These are phyloP conservation scores for Annulohypoxylon nitens DNA, from an alignment of 495 filamentous ascomycete species.

Conservation along the genomic window DNA sequence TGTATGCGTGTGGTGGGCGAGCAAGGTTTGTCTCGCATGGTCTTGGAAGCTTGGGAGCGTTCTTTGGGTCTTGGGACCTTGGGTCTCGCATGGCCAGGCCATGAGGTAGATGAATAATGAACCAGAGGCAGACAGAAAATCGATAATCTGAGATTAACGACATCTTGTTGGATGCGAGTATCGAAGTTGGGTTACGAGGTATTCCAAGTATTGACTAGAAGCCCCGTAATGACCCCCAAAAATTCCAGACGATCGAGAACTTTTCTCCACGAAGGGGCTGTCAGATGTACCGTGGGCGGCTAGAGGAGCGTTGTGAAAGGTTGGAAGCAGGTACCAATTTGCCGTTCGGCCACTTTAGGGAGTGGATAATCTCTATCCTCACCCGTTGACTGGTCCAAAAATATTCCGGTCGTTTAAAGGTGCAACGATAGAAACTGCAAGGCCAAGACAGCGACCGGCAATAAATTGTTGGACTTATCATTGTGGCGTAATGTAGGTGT, in stretches of 20 bases:
- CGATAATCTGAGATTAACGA: conserved; percentile 17
- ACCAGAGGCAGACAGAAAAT: conserved; percentile 24
- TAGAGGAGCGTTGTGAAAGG: conserved; percentile 61
- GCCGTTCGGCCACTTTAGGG: conserved; percentile 53
- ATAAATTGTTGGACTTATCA: conserved; percentile 45
- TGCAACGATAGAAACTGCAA: conserved; percentile 45
- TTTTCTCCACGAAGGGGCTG: conserved; percentile 47
- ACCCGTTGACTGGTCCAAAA: conserved; percentile 49
- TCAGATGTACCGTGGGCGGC: conserved; percentile 54
- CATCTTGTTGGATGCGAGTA: conserved; percentile 26
- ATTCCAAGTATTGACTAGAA: conserved; percentile 15
- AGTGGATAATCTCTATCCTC: conserved; percentile 51
- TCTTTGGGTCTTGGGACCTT: conserved; percentile 4
- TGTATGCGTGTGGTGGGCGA: conserved; percentile 24
- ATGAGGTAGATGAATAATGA: conserved; percentile 45
- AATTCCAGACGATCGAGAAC: conserved; percentile 47
- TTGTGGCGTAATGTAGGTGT: conserved; percentile 37
- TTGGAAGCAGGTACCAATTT: conserved; percentile 52
- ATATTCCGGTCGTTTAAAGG: conserved; percentile 54
- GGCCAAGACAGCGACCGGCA: conserved; percentile 51
- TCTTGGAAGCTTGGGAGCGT: conserved; percentile 1
- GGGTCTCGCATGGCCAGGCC: conserved; percentile 37
- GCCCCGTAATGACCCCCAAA: conserved; percentile 39
- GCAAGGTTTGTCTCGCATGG: conserved; percentile 46
- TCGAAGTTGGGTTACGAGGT: conserved; percentile 24